phyloP scores from a whole-genome alignment of 2,329 filamentous ascomycete genomes.

The Fusarium sarcochroum region DNA sequence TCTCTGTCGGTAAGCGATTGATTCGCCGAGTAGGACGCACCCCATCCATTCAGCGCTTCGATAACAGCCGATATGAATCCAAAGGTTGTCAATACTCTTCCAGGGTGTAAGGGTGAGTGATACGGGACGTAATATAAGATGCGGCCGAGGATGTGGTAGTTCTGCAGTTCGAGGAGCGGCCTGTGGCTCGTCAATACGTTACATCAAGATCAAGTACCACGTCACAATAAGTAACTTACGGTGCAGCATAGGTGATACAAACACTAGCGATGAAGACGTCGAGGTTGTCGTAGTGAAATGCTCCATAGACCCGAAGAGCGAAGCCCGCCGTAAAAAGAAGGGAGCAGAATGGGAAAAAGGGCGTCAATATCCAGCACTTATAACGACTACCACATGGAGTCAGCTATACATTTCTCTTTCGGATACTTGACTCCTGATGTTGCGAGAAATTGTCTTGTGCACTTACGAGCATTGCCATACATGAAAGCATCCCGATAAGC shows the following conservation, averaged over 20 bases:
- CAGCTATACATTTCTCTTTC: not conserved
- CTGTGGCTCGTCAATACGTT: conserved; percentile 47
- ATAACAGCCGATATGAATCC: conserved; percentile 62
- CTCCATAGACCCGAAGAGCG: conserved; percentile 56
- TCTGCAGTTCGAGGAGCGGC: conserved; percentile 71
- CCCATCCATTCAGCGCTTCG: conserved; percentile 63
- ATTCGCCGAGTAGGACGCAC: conserved; percentile 64
- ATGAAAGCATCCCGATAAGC: conserved; percentile 56
- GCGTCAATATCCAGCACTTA: conserved; percentile 69
- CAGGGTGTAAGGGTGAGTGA: conserved; percentile 65
- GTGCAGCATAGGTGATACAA: conserved; percentile 54
- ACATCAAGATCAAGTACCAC: not conserved
- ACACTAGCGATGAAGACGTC: conserved; percentile 53
- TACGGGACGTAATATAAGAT: conserved; percentile 71
- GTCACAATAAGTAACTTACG: conserved; percentile 43
- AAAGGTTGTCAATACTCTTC: conserved; percentile 62
- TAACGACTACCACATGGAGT: conserved; percentile 59
- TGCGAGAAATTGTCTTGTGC: too few species aligned
- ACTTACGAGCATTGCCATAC: conserved; percentile 64
- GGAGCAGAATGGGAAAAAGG: conserved; percentile 67
- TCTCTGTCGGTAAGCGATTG: conserved; percentile 54
- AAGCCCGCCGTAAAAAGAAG: conserved; percentile 70
- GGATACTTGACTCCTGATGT: not conserved
- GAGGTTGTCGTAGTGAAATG: conserved; percentile 52
- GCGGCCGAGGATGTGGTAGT: conserved; percentile 73